Evolutionary conservation across 2,329 filamentous ascomycete species (phyloP), one percentile per base, ranked within the genome.

Genomic region (Blastomyces emzantsi): DNA sequence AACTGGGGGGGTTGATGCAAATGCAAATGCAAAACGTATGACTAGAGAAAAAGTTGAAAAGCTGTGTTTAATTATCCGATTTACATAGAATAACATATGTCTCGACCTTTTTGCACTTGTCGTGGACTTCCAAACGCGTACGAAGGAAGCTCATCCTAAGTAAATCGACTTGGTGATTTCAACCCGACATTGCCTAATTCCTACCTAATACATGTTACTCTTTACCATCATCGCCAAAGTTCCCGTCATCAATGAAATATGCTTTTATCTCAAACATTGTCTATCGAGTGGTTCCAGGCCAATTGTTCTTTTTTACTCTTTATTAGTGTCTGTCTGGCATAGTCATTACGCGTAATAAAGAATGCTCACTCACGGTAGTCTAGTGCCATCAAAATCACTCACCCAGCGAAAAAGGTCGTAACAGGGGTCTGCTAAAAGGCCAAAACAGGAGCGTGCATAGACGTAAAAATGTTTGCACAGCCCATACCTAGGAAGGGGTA

Each of bases 31-130:
- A 39, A 36, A 57, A 36, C 39, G n/a, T 28, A 3, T 62, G 36
- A 62, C 33, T 45, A 13, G 49, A 52, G 30, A 57, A 33, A 22
- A 17, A 30, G 25, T 25, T 52, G 25, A 47, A 62, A 55, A 25
- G 45, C 28, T 54, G 47, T 61, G 36, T 61, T 54, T 43, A 54
- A 62, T 47, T 57, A 30, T 41, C 49, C 33, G n/a, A 33, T 62
- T 19, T 36, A 28, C 45, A 19, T 57, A 57, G 41, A 62, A 47
- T 55, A 15, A 57, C 36, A 57, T 28, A 57, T 47, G 25, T 30
- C 17, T 30, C 39, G 25, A 13, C 47, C 49, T 30, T 62, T 25
- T 43, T 25, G 11, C 25, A 25, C 2, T 19, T 43, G 11, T 17
- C 15, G 33, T 57, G 36, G n/a, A 25, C 19, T 45, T 45, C 36